A percentile compares a stretch with the other conserved stretches of the same genome.
These are phyloP conservation scores for Curvularia sp. DNA, from an alignment of 2,329 filamentous ascomycete species.

Conservation along the genomic window DNA sequence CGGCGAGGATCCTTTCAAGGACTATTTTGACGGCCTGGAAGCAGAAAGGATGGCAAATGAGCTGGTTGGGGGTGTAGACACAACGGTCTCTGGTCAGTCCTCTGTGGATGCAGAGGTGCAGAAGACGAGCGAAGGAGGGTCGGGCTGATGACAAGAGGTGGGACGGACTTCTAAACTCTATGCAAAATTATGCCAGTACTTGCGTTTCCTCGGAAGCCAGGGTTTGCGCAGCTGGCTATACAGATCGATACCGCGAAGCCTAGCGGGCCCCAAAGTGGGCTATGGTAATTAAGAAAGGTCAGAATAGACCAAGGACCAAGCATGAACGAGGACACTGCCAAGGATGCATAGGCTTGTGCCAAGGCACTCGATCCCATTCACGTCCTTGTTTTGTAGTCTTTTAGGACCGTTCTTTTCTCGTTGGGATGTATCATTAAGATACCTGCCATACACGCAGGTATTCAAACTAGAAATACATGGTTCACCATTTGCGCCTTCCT, in stretches of 20 bases:
- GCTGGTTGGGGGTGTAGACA: neutral
- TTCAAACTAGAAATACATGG: neutral
- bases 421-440: neutral
- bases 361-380: neutral
- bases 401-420: neutral
- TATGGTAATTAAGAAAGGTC: neutral
- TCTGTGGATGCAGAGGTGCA: neutral
- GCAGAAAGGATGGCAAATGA: neutral
- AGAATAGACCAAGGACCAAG: neutral
- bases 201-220: neutral
- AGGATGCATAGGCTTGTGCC: neutral
- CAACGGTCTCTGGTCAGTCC: neutral
- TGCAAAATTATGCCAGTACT: neutral
- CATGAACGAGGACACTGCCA: neutral
- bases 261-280: neutral
- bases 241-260: neutral
- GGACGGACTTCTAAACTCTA: neutral
- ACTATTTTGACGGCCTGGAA: neutral
- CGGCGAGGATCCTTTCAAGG: conserved; percentile 4
- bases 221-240: neutral
- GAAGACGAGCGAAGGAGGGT: neutral
- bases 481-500: neutral
- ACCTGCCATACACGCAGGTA: neutral
- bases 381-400: neutral
- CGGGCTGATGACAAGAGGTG: neutral